Base-by-base conservation (phyloP, 2,329 filamentous ascomycete genomes). In the Paecilomyces dactylethromorphus region DNA sequence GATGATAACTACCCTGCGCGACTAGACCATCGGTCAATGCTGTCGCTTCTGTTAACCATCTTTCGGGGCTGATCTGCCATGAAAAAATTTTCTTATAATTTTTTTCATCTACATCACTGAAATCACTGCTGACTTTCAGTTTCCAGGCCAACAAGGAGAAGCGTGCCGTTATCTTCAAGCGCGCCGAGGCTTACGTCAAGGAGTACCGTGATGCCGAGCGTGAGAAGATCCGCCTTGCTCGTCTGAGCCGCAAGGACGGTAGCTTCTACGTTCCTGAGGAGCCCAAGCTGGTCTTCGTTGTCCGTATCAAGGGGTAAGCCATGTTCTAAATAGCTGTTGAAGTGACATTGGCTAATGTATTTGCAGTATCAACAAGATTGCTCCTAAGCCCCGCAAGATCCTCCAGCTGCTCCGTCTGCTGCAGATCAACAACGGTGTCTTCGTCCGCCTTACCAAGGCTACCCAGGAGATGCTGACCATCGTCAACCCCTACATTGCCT, bases 391-490 rank as follows among this genome's bases (percentile, higher is more conserved):
- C 81, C 92, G 94, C 86, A 99, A 99, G 89, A 97, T 96, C 76
- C 88, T 99, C 73, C 94, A 99, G 84, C 91, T 99, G 63, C 92
- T 99, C 79, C 93, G 94, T 85, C 91, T 99, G 68, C 89, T 99
- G 74, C 94, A 99, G 86, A 99, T 99, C 90, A 99, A 99, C 91
- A 97, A 96, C 81, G 94, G 93, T 81, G 91, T 97, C 81, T 99
- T 99, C 84, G 85, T 99, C 82, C 89, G 87, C 76, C 84, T 97
- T 76, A 97, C 92, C 83, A 99, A 97, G 89, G 94, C 94, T 68
- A 97, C 93, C 74, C 83, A 87, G 74, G 91, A 96, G 87, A 96
- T 96, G 92, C 85, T 96, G 76, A 96, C 94, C 85, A 87, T 97
- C 69, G 91, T 99, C 78, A 94, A 99, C 87, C 94, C 94, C 71